phyloP scores from a whole-genome alignment of 768 basidiomycete species.

The Calocybe indica region DNA sequence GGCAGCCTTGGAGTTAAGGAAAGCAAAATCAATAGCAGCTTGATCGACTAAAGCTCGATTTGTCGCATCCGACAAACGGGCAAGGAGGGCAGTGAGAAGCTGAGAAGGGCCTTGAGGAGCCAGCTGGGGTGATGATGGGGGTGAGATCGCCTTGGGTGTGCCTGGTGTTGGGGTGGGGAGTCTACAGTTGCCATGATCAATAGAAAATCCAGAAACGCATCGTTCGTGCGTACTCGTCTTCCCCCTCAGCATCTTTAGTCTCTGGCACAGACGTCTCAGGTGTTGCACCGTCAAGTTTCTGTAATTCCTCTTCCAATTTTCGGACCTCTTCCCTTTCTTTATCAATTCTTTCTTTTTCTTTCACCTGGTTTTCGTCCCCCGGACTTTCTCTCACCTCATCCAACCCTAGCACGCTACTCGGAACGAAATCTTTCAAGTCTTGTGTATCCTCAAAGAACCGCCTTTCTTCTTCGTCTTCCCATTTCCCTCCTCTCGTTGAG shows the following conservation, averaged over 20 bases:
- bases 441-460: slow-evolving; percentile 91
- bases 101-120: slow-evolving; percentile 91
- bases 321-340: slow-evolving; percentile 63
- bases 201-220: slow-evolving; percentile 32
- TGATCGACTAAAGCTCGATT: slow-evolving; percentile 88
- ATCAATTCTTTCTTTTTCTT: slow-evolving; percentile 44
- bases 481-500: slow-evolving; percentile 67
- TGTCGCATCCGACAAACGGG: slow-evolving; percentile 90
- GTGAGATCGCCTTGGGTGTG: slow-evolving; percentile 57
- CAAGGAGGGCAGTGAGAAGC: slow-evolving; percentile 83
- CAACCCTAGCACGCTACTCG: slow-evolving; percentile 79
- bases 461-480: slow-evolving; percentile 97
- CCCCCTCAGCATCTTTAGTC: slow-evolving; percentile 7
- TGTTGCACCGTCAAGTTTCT: slow-evolving; percentile 46
- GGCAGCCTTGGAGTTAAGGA: slow-evolving; percentile 94
- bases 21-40: slow-evolving; percentile 92
- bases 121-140: slow-evolving; percentile 62
- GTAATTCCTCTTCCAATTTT: slow-evolving; percentile 74
- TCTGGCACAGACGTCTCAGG: slow-evolving; percentile 7
- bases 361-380: slow-evolving; percentile 45
- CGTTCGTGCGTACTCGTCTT: slow-evolving; percentile 22
- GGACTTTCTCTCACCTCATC: slow-evolving; percentile 35
- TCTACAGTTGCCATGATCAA: slow-evolving; percentile 16
- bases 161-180: slow-evolving; percentile 59
- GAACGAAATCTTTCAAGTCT: slow-evolving; percentile 89